These are phyloP conservation scores for Moniliella sp. DNA, from an alignment of 1,284 basidiomycete genomes.

Conservation along the genomic window DNA sequence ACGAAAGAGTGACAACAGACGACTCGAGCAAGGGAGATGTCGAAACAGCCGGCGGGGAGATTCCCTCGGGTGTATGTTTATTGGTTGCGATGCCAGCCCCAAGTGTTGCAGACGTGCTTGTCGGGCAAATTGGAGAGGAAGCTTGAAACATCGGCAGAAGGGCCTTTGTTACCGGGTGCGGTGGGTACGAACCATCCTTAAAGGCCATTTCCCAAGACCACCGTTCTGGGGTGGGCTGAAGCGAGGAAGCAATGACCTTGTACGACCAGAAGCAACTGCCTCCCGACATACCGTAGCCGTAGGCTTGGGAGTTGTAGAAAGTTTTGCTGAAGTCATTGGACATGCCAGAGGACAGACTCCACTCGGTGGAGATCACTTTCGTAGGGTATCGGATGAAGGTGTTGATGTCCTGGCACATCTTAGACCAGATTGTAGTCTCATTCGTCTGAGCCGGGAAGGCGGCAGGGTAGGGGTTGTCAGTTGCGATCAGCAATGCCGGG, in stretches of 20 bases:
- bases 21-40: no score
- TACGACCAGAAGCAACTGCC: conserved; percentile 27
- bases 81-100: no score
- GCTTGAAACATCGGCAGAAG: no score
- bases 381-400: conserved; percentile 6
- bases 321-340: conserved; percentile 6
- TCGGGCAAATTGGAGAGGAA: no score
- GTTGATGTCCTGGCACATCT: conserved; percentile 14
- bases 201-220: not conserved
- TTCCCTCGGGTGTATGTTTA: no score
- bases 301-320: conserved; percentile 15
- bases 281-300: conserved; percentile 21
- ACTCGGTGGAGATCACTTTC: conserved; percentile 21
- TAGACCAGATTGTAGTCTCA: conserved; percentile 5
- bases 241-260: conserved; percentile 7
- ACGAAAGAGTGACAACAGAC: no score
- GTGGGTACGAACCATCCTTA: not conserved
- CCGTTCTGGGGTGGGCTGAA: not conserved
- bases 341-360: conserved; percentile 14
- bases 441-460: conserved; percentile 1
- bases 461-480: not conserved
- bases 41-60: no score
- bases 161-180: no score
- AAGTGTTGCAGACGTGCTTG: no score
- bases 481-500: conserved; percentile 12